Base-by-base conservation (phyloP, 2,329 filamentous ascomycete species). In the Tolypocladium endophyticum region DNA sequence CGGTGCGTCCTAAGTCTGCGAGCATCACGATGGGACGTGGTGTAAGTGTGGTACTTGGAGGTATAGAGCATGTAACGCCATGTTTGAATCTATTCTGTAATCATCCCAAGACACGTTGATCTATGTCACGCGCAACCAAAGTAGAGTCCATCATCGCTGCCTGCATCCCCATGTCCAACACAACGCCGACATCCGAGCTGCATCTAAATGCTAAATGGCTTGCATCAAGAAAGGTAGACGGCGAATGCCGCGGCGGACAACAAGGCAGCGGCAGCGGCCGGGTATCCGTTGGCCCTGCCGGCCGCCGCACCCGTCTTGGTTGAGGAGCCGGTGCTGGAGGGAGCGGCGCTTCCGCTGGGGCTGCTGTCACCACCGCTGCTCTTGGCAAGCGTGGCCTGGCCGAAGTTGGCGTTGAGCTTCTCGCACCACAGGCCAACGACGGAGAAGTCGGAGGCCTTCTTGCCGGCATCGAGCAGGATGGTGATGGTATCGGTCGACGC, bases 351-450 rank as follows among this genome's bases (percentile, higher is more conserved):
- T 2, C 30, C 53, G 30, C 43, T 47, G n/a, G n/a, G 2, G 43
- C 41, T 23, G 18, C 18, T 12, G 53, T 23, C 16, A 11, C 20
- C 35, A 6, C 38, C 30, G 23, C 59, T 57, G 47, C 38, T 35
- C 47, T 59, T 54, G 35, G 56, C 25, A 7, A 67, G 60, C 43
- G 55, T 63, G 16, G 65, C 62, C 58, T 65, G 61, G 25, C 66
- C 66, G 59, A 68, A 68, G 60, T 68, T 68, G 45, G 64, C 63
- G 14, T 58, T 60, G 36, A 68, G 56, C 54, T 60, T 61, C 59
- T 68, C 66, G 59, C 66, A 68, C 65, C 65, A 68, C 5, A 68
- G 60, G 2, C 66, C 65, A 25, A 65, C 62, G 55, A 61, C 61
- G 23, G 28, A 14, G 55, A 69, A 69, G 53, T 69, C 66, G 35